Evolutionary conservation across 2,329 filamentous ascomycete genomes (phyloP).

Genomic region (Pseudogymnoascus sp.): DNA sequence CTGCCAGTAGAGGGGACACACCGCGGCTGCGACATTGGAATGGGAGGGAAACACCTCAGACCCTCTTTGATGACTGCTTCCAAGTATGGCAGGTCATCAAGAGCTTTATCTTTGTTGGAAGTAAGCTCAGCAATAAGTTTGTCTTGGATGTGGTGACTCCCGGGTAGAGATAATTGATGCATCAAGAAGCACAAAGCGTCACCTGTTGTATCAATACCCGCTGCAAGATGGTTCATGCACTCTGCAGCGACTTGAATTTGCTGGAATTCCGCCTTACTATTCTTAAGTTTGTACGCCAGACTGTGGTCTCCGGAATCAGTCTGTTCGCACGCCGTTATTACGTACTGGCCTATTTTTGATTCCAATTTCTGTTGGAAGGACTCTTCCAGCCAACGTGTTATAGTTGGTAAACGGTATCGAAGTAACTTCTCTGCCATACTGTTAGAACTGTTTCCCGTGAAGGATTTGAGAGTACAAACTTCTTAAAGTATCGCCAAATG

Average conservation of each 20-base stretch:
- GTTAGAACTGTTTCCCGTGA: not conserved
- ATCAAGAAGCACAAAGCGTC: constrained; percentile 64
- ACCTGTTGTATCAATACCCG: constrained; percentile 65
- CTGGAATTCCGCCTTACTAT: constrained; percentile 41
- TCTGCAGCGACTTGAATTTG: constrained; percentile 55
- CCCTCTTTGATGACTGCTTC: constrained; percentile 59
- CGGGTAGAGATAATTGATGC: constrained; percentile 60
- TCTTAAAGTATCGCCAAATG: constrained; percentile 60
- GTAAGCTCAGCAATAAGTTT: constrained; percentile 46
- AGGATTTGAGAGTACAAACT: constrained; percentile 37
- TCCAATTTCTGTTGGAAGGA: not conserved
- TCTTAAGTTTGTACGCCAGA: constrained; percentile 52
- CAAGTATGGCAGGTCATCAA: constrained; percentile 50
- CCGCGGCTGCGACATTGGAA: constrained; percentile 60
- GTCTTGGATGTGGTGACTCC: constrained; percentile 44
- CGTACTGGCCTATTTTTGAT: constrained; percentile 33
- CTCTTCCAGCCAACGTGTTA: constrained; percentile 31
- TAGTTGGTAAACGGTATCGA: constrained; percentile 13
- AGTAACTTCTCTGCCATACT: not conserved
- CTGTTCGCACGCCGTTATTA: constrained; percentile 44
- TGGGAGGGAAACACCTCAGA: constrained; percentile 55
- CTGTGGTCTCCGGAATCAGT: constrained; percentile 46
- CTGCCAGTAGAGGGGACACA: constrained; percentile 49
- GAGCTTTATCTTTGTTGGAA: constrained; percentile 30
- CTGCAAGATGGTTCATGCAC: constrained; percentile 64